These are phyloP conservation scores for Fonsecaea nubica DNA, from an alignment of 2,329 filamentous ascomycete genomes.

Conservation along the genomic window DNA sequence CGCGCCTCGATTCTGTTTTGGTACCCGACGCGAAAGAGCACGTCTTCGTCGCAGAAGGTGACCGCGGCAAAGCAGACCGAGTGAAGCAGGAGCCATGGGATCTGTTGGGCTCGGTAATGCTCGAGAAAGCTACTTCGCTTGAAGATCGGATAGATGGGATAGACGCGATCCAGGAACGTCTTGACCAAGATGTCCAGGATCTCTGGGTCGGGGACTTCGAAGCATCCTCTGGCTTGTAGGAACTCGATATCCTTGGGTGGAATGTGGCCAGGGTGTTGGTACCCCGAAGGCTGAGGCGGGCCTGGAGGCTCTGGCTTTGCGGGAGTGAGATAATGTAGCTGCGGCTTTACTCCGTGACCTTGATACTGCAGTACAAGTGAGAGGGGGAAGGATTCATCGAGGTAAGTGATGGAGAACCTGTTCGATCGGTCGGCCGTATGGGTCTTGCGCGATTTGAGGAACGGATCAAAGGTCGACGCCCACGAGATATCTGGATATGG, in stretches of 20 bases:
- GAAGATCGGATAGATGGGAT: not conserved
- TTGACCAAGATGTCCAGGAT: not conserved
- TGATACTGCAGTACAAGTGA: not conserved
- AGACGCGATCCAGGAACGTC: not conserved
- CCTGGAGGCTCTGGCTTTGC: not conserved
- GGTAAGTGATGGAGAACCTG: not conserved
- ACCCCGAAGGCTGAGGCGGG: not conserved
- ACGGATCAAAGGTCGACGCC: not conserved
- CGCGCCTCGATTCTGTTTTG: not conserved
- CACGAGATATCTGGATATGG: not conserved
- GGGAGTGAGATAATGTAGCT: not conserved
- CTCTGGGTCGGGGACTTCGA: not conserved
- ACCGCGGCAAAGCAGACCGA: not conserved
- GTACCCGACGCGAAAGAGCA: not conserved
- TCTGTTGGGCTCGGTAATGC: not conserved
- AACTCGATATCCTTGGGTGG: not conserved
- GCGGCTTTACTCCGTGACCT: not conserved
- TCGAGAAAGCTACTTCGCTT: not conserved
- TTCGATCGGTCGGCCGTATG: not conserved
- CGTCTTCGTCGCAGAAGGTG: not conserved
- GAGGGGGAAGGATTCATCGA: not conserved
- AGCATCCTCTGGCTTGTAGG: not conserved
- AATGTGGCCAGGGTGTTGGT: not conserved
- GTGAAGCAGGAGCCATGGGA: not conserved
- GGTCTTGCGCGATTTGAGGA: not conserved